Percentiles rank a stretch among this genome's conserved stretches.
Conservation (phyloP, 1,284 basidiomycete genomes). For the Sanghuangporus baumii region DNA sequence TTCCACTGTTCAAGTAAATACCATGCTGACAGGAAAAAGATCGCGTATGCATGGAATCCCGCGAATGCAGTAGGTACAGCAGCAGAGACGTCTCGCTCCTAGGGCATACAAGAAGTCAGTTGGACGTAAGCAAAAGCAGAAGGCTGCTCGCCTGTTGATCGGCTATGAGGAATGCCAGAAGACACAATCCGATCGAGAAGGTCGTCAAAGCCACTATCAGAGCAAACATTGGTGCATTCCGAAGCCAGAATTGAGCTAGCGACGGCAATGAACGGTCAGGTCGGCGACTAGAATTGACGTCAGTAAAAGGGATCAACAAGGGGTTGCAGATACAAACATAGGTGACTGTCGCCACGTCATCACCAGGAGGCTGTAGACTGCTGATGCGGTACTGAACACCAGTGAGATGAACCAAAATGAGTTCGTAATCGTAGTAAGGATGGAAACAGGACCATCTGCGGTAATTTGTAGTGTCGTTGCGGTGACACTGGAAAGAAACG, state of each 20-base stretch:
- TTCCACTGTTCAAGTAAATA: constrained; percentile 1
- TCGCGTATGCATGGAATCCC: not conserved
- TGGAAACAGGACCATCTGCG: not conserved
- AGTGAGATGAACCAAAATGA: constrained; percentile 6
- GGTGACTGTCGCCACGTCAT: constrained; percentile 11
- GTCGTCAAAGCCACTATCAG: not conserved
- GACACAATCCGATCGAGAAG: constrained; percentile 1
- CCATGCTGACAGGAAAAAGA: not conserved
- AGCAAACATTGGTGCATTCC: constrained; percentile 1
- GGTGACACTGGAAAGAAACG: constrained; percentile 10
- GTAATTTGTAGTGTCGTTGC: constrained; percentile 10
- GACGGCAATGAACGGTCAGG: not conserved
- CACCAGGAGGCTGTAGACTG: constrained; percentile 5
- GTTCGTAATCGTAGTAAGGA: not conserved
- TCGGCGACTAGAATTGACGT: not conserved
- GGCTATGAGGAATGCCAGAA: not conserved
- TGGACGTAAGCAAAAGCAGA: not conserved
- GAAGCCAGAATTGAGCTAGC: not conserved
- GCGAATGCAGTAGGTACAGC: not conserved
- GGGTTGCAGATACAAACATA: not conserved
- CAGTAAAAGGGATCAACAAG: not conserved
- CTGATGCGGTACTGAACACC: constrained; percentile 9
- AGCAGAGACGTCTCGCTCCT: not conserved
- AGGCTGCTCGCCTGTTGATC: not conserved
- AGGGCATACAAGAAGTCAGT: not conserved